These are phyloP conservation scores for Cystobasidium sp. DNA, from an alignment of 1,284 basidiomycete species.

Conservation along the genomic window DNA sequence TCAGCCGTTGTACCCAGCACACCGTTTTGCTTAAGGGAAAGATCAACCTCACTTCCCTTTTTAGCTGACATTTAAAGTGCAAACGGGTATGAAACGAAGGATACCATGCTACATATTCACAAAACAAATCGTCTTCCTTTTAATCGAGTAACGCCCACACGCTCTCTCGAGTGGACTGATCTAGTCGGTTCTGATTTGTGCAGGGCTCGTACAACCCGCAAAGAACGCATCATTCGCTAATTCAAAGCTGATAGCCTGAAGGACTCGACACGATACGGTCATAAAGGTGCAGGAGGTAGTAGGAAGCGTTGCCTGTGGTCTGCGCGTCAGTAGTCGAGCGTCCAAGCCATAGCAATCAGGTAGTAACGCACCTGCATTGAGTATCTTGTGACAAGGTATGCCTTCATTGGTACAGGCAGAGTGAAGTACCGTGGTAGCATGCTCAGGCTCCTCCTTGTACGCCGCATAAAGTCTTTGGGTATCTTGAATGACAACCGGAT, in stretches of 20 bases:
- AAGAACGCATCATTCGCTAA: no score
- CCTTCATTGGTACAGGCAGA: conserved; percentile 10
- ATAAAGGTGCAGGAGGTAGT: conserved; percentile 40
- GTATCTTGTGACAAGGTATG: conserved; percentile 16
- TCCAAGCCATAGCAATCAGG: background rate
- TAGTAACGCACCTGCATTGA: conserved; percentile 32
- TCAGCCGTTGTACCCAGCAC: no score
- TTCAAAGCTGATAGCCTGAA: conserved; percentile 4
- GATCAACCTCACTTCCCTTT: no score
- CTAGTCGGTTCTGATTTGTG: no score
- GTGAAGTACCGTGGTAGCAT: conserved; percentile 2
- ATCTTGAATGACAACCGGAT: conserved; percentile 29
- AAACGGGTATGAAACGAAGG: conserved; percentile 17
- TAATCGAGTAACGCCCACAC: background rate
- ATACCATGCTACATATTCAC: conserved; percentile 10
- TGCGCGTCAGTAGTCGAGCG: background rate
- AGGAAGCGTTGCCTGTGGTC: conserved; percentile 25
- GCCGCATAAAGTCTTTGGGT: conserved; percentile 38
- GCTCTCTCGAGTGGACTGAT: background rate
- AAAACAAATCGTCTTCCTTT: background rate
- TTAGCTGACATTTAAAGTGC: background rate
- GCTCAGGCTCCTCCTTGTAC: conserved; percentile 17
- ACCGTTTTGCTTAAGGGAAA: no score
- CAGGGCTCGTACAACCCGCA: no score
- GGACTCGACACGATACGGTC: conserved; percentile 18